Evolutionary conservation across 1,139 yeast genomes (phyloP), one percentile per base, ranked within the genome.

Genomic region (Zygosaccharomyces sapae): DNA sequence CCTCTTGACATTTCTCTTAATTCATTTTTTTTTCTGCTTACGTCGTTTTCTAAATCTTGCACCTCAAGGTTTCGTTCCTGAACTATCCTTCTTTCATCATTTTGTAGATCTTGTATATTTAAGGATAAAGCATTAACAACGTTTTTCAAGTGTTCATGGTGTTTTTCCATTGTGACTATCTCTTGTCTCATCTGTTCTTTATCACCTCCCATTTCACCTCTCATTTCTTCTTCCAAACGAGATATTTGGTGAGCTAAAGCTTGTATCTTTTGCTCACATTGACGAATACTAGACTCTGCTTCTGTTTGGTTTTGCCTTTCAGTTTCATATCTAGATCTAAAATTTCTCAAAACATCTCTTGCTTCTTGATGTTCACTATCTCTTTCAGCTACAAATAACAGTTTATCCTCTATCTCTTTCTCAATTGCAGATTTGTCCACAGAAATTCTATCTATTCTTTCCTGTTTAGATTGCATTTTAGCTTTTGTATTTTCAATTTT

Each of bases 211-310:
- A 55, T 51, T 38, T 67, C 66, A 25, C 55, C 54, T 22, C 53
- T 42, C 25, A 68, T 40, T 12, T 61, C 57, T 10, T 60, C 64
- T 49, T 62, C 61, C 3, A 77, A 67, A 10, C 75, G 68, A 40
- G 70, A 70, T 10, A 78, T 66, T 45, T 70, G 68, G 29, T 59
- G 61, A 45, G 71, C 69, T 48, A 76, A 76, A 10, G 45, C 43
- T 22, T 55, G 46, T 5, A 76, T 66, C 37, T 62, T 67, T 5
- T 56, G 54, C 33, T 70, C 61, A 6, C 67, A 55, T 1, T 58
- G 52, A 3, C 55, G 49, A 3, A 74, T 67, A 38, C 70, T 72
- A 6, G 51, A 48, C 27, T 60, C 51, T 22, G 66, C 62, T 43
- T 67, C 61, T 6, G 54, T 52, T 22, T 56, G 43, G 59, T 68